Evolutionary conservation across 2,329 filamentous ascomycete genomes (phyloP).

Genomic region (Fusarium sp.): DNA sequence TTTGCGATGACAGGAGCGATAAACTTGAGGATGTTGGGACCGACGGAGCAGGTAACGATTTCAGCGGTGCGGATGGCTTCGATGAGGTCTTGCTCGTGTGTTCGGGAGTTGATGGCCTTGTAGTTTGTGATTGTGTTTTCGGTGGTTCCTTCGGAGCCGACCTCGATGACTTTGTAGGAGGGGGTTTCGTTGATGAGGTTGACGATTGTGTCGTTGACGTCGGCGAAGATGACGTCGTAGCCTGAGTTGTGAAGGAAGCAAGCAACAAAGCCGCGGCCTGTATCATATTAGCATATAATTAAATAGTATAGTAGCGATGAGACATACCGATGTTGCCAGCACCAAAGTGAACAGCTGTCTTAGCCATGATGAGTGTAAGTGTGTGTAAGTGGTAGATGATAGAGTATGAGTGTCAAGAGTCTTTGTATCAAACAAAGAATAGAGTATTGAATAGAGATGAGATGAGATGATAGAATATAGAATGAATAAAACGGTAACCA

Average conservation of each 20-base stretch:
- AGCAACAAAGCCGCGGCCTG: constrained; percentile 82
- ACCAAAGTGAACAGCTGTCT: constrained; percentile 86
- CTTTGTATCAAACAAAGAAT: constrained; percentile 5
- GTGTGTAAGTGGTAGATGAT: constrained; percentile 2
- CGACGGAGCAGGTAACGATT: constrained; percentile 95
- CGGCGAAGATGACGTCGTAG: constrained; percentile 95
- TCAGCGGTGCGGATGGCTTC: constrained; percentile 89
- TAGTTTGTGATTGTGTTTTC: constrained; percentile 92
- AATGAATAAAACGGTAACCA: constrained; percentile 35
- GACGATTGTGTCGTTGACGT: constrained; percentile 89
- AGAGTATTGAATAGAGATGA: background rate
- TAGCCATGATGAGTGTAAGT: constrained; percentile 54
- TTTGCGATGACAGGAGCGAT: constrained; percentile 96
- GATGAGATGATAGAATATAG: constrained; percentile 15
- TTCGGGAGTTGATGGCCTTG: constrained; percentile 94
- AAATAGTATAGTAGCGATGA: too few relatives aligned
- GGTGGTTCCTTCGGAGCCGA: constrained; percentile 84
- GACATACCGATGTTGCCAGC: constrained; percentile 82
- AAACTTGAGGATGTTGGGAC: constrained; percentile 95
- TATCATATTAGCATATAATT: constrained; percentile 4
- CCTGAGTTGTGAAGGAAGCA: constrained; percentile 95
- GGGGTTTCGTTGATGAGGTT: constrained; percentile 78
- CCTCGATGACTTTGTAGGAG: constrained; percentile 92
- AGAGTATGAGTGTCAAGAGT: background rate
- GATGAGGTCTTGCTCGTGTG: constrained; percentile 82